Evolutionary conservation across 495 filamentous ascomycete species (phyloP), one percentile per base, ranked within the genome.

Genomic region (Pyronema domesticum): DNA sequence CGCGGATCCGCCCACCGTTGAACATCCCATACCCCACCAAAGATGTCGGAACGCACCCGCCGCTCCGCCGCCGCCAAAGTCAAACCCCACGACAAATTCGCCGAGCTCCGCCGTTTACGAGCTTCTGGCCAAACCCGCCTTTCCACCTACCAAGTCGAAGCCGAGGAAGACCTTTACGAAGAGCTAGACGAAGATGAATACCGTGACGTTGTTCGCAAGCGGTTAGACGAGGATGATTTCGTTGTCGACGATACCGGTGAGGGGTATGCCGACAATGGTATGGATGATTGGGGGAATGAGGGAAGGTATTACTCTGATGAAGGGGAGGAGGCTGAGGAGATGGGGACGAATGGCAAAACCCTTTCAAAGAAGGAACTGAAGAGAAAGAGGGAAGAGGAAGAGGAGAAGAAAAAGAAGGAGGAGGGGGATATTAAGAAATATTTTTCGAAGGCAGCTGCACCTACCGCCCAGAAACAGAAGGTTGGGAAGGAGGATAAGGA

Each of bases 131-230:
- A 94, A 72, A 95, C 86, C 66, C 81, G 82, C 53, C 76, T 89
- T 36, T 82, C 86, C 53, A 80, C 78, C n/a, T 98, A 96, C 71
- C 70, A 95, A 67, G 76, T 96, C 55, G 77, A 84, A 67, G 80
- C 95, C 52, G 83, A 83, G 61, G 81, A 81, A 53, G 78, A 84
- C 50, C 72, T 98, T 40, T 98, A 95, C 70, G 89, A 95, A 54
- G 89, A 94, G 67, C 88, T 96, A 48, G 89, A 96, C 65, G 91
- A 98, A 60, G 89, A 94, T 62, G 83, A 84, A 47, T 98, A 98
- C 74, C 95, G 94, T 69, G 91, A 94, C 65, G 79, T 95, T 53
- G 87, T 98, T 40, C 78, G 89, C 37, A 79, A 82, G 44, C 83
- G 93, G 17, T 74, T 98, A 44, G 86, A 94, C 65, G 76, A 89